Conservation (phyloP, 2,329 filamentous ascomycete species). For the Botrytis medusae region DNA sequence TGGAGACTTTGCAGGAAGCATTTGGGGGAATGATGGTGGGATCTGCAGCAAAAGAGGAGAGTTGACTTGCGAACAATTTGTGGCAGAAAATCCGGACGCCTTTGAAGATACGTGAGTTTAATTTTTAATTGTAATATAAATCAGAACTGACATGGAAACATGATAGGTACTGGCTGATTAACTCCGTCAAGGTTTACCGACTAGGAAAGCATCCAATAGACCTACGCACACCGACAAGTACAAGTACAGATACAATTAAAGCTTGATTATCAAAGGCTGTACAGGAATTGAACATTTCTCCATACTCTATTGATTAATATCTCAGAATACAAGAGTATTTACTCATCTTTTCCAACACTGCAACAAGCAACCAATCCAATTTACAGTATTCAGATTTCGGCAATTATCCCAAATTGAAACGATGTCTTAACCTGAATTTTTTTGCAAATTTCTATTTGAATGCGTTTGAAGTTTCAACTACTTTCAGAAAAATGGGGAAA, state of each 20-base stretch:
- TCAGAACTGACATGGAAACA: not conserved
- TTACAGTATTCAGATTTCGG: too few relatives aligned
- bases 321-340: not conserved
- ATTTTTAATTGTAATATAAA: accelerated
- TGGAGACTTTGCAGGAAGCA: conserved; percentile 75
- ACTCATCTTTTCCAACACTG: not conserved
- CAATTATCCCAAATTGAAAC: too few relatives aligned
- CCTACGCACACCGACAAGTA: not conserved
- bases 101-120: conserved; percentile 64
- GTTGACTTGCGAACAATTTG: conserved; percentile 65
- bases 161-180: conserved; percentile 13
- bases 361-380: not conserved
- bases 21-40: conserved; percentile 47
- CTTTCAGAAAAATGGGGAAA: too few relatives aligned
- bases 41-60: conserved; percentile 51
- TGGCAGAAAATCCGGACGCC: conserved; percentile 65
- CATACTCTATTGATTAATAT: too few relatives aligned
- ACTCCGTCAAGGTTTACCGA: conserved; percentile 18
- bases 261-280: not conserved
- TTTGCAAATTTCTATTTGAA: too few relatives aligned
- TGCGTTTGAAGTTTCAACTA: too few relatives aligned
- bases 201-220: not conserved
- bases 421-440: too few relatives aligned
- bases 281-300: accelerated
- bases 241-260: not conserved